Evolutionary conservation across 345 rosid genomes (phyloP), one percentile per base, ranked within the genome.

Genomic region (Arabis hirsuta): DNA sequence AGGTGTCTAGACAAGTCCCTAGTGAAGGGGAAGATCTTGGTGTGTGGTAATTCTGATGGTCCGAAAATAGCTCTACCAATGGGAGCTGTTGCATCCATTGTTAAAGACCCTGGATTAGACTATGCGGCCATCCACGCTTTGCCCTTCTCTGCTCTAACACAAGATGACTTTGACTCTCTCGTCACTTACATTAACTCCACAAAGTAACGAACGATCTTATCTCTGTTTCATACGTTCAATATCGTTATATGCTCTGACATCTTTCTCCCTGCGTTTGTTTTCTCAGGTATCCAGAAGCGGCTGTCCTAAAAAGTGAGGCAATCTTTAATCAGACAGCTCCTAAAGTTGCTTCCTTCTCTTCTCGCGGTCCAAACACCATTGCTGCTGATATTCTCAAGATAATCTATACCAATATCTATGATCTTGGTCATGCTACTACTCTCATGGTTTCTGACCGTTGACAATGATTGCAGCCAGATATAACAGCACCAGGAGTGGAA

Each of bases 401-500:
- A 34, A n/a, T 27, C 31, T 27, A 27, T 27, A 27, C 31, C 31
- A 27, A 31, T 31, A 31, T 31, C 7, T 32, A 0, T 46, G 34
- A 38, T 59, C 1, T 47, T 32, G 46, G 1, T 32, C 1, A n/a
- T 27, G 27, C 20, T 24, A 6, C 1, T 32, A 32, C 13, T 29
- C 7, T 61, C 9, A n/a, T 27, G 13, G 27, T 61, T 27, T 9
- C 24, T 29, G 32, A 29, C 0, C 32, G 0, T 6, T 6, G 32
- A n/a, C 20, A 48, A 14, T 47, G 50, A 39, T 68, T 81, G 71
- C 78, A 82, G 86, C 87, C 85, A 1, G 85, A 85, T 75, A 32
- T 78, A 26, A 67, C 74, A 27, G 87, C 85, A 5, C 87, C 84
- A 2, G 89, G 87, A 42, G 70, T 77, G 7, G 79, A 70, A 38